Conservation (phyloP, 495 filamentous ascomycete genomes). For the Immersiella caudata region DNA sequence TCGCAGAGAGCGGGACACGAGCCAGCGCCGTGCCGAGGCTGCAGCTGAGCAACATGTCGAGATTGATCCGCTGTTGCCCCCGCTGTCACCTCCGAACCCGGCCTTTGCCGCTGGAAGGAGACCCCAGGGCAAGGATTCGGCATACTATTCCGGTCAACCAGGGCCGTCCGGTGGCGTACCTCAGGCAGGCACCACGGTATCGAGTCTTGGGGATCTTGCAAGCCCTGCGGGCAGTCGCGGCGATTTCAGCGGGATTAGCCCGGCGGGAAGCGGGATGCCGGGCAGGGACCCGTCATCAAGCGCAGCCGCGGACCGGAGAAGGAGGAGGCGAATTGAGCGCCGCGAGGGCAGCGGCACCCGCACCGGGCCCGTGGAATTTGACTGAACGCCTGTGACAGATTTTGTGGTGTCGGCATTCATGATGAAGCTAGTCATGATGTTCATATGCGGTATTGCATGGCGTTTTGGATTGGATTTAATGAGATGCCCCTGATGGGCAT, state of each 20-base stretch:
- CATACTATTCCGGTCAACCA: conserved; percentile 56
- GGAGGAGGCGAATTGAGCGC: conserved; percentile 52
- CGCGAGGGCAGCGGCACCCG: conserved; percentile 40
- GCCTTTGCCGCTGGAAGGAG: conserved; percentile 46
- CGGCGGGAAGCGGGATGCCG: conserved; percentile 27
- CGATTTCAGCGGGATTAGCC: conserved; percentile 46
- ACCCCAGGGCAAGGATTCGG: conserved; percentile 51
- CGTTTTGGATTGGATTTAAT: conserved; percentile 5
- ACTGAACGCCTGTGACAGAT: conserved; percentile 26
- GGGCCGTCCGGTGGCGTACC: conserved; percentile 43
- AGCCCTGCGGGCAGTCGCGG: conserved; percentile 40
- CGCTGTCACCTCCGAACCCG: conserved; percentile 51
- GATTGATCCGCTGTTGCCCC: conserved; percentile 24
- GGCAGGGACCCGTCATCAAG: conserved; percentile 9
- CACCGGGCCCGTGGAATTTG: conserved; percentile 46
- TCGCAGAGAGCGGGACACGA: conserved; percentile 43
- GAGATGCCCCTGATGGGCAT: background rate
- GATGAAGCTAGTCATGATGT: background rate
- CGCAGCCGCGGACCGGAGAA: conserved; percentile 45
- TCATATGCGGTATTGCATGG: conserved; percentile 6
- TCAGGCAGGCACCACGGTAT: conserved; percentile 41
- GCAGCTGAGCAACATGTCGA: conserved; percentile 46
- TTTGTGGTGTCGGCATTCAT: conserved; percentile 30
- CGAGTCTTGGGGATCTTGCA: conserved; percentile 41
- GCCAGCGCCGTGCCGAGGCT: conserved; percentile 41